phyloP scores from a whole-genome alignment of 305 asterid species.

The Lippia alba region DNA sequence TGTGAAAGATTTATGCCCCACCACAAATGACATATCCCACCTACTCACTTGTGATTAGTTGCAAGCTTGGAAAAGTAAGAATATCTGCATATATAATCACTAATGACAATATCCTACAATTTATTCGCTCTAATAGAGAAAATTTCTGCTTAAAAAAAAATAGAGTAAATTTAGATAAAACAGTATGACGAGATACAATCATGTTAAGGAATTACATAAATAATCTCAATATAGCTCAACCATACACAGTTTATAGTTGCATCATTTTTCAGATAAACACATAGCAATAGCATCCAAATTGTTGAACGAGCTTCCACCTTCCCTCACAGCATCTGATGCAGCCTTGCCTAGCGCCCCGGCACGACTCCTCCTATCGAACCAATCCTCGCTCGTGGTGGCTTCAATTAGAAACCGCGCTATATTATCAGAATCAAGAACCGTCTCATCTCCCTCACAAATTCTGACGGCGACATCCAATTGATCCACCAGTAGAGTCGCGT shows the following conservation, averaged over 20 bases:
- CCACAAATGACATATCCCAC: too few relatives aligned
- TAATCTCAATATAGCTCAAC: not conserved
- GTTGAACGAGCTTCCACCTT: conserved; percentile 46
- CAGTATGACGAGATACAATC: not conserved
- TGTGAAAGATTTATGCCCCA: too few relatives aligned
- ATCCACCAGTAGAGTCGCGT: conserved; percentile 71
- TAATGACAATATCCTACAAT: too few relatives aligned
- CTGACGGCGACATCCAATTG: conserved; percentile 56
- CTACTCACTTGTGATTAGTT: too few relatives aligned
- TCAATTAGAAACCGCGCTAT: conserved; percentile 36
- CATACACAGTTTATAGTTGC: not conserved
- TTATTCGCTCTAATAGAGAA: too few relatives aligned
- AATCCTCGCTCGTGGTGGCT: conserved; percentile 32
- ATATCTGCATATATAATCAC: too few relatives aligned
- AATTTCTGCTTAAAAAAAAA: too few relatives aligned
- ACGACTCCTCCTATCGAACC: conserved; percentile 50
- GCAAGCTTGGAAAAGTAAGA: too few relatives aligned
- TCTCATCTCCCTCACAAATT: conserved; percentile 62
- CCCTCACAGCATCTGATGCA: conserved; percentile 41
- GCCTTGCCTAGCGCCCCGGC: conserved; percentile 50
- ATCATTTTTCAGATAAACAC: conserved; percentile 3
- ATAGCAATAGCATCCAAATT: conserved; percentile 40
- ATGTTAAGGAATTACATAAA: too few relatives aligned
- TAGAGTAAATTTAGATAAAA: not conserved
- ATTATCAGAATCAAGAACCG: conserved; percentile 48